Evolutionary conservation across 2,329 filamentous ascomycete genomes (phyloP), one percentile per base, ranked within the genome.

Genomic region (Apiospora aurea): DNA sequence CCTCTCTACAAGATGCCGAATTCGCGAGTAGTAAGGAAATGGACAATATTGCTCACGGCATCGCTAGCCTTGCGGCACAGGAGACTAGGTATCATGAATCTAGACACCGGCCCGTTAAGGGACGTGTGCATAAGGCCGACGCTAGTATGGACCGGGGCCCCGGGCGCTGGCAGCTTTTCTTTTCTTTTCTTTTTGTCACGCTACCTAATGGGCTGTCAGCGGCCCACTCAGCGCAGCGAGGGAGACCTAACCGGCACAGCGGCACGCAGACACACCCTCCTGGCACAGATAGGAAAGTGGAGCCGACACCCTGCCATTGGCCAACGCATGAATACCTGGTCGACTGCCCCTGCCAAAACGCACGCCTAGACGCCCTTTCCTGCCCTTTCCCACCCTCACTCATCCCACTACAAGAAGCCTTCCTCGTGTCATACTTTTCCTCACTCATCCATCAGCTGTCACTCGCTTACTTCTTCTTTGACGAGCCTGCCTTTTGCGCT

Each of bases 341-440:
- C 46, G 7, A 53, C 16, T 53, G 49, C 49, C 49, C 49, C 49
- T 53, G 11, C 49, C 24, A 26, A 53, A 53, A 46, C n/a, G n/a
- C 11, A 46, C 64, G 38, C 64, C 64, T 14, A 18, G 61, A 41
- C 29, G 29, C 29, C 38, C 38, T 67, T 67, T 67, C 26, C 4
- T 67, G 26, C 41, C 64, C 44, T 67, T 67, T 44, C 38, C 64
- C 43, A 26, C 18, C 34, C 38, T 67, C 49, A 26, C 49, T 14
- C 43, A 67, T 67, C 64, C 64, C 64, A 44, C 64, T 67, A 44
- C 64, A 67, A 67, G 64, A 67, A 67, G 64, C 64, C 24, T 24
- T 26, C 11, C 64, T 67, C 64, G 38, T 44, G 38, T 46, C 64
- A 53, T 26, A 53, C 6, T 67, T 44, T 26, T 46, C 41, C 18